Percentiles rank a stretch among this genome's conserved stretches.
phyloP scores from a whole-genome alignment of 192 early-diverging fungal species.

The Phlyctochytrium arcticum region DNA sequence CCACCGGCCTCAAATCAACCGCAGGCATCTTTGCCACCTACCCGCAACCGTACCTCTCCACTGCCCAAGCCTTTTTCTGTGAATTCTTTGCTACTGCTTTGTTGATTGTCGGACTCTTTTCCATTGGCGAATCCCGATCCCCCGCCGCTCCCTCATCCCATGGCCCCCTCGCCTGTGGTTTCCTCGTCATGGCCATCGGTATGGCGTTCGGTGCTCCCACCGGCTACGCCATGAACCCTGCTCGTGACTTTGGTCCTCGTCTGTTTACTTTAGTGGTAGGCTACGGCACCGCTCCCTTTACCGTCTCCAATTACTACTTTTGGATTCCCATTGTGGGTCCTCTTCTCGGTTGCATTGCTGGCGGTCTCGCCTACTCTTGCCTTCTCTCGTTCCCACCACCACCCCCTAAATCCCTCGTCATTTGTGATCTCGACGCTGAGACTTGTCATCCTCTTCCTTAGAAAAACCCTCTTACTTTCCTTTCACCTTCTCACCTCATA shows the following conservation, averaged over 20 bases:
- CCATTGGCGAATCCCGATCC: neutral
- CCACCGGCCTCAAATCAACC: neutral
- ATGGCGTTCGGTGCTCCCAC: slow-evolving; percentile 25
- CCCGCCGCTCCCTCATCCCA: neutral
- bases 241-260: slow-evolving; percentile 33
- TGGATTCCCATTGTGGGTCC: slow-evolving; percentile 32
- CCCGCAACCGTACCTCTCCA: slow-evolving; percentile 14
- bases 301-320: neutral
- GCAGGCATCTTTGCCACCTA: slow-evolving; percentile 21
- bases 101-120: slow-evolving; percentile 1
- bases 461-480: no score
- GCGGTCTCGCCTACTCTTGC: slow-evolving; percentile 17
- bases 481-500: no score
- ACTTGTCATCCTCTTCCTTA: no score
- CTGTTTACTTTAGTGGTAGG: slow-evolving; percentile 26
- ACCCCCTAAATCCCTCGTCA: no score
- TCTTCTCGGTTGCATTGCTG: slow-evolving; percentile 21
- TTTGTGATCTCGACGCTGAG: no score
- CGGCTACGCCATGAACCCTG: slow-evolving; percentile 35
- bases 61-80: slow-evolving; percentile 11
- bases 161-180: neutral
- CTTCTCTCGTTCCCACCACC: no score
- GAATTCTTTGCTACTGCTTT: slow-evolving; percentile 16
- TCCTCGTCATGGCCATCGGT: slow-evolving; percentile 12
- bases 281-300: slow-evolving; percentile 13